Evolutionary conservation across 2,329 filamentous ascomycete species (phyloP).

Genomic region (Cladobotryum protrusum): DNA sequence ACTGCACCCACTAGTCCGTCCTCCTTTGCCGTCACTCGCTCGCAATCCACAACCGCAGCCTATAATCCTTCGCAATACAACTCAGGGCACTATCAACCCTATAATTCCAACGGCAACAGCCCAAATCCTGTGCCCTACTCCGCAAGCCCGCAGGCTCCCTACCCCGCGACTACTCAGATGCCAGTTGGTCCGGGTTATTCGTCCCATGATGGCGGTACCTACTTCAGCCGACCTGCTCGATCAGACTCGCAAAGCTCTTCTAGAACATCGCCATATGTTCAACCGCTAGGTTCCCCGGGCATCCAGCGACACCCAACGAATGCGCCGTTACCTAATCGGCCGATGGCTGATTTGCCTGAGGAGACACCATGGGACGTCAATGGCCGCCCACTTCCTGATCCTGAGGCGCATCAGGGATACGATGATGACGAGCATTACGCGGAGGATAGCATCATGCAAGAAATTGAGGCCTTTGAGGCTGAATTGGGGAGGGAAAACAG

Average conservation of each 20-base stretch:
- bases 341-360: constrained; percentile 39
- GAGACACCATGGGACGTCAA: constrained; percentile 36
- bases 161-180: constrained; percentile 47
- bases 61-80: constrained; percentile 33
- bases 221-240: constrained; percentile 38
- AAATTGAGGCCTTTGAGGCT: constrained; percentile 54
- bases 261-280: constrained; percentile 37
- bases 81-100: constrained; percentile 26
- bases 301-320: constrained; percentile 54
- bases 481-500: constrained; percentile 37
- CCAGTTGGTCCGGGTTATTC: constrained; percentile 47
- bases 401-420: constrained; percentile 20
- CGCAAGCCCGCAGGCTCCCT: constrained; percentile 39
- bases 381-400: constrained; percentile 18
- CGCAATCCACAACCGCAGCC: constrained; percentile 22
- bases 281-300: constrained; percentile 38
- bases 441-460: constrained; percentile 51
- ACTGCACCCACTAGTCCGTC: constrained; percentile 31
- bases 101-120: constrained; percentile 34
- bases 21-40: constrained; percentile 19
- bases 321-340: constrained; percentile 51
- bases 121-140: constrained; percentile 30
- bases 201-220: constrained; percentile 40
- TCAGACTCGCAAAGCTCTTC: constrained; percentile 47
- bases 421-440: constrained; percentile 32